phyloP scores from a whole-genome alignment of 192 early-diverging fungal genomes.

The Backusella liffmaniae region DNA sequence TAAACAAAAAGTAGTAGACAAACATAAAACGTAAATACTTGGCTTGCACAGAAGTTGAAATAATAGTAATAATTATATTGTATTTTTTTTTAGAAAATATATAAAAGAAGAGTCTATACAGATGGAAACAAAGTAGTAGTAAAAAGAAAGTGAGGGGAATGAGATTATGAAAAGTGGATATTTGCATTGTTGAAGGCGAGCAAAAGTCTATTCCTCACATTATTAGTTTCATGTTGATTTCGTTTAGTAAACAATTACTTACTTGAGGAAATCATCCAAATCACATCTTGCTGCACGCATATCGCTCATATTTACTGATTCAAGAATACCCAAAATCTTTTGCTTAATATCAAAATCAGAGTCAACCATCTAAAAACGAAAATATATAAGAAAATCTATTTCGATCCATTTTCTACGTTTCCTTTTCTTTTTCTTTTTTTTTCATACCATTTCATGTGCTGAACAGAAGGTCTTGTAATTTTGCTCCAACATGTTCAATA shows the following conservation, averaged over 20 bases:
- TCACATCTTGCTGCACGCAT: conserved; percentile 89
- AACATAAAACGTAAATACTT: not conserved
- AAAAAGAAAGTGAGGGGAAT: not conserved
- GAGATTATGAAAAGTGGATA: conserved; percentile 81
- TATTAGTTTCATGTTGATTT: not conserved
- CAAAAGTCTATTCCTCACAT: conserved; percentile 1
- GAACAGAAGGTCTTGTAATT: conserved; percentile 96
- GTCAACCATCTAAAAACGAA: conserved; percentile 59
- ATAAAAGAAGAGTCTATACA: not conserved
- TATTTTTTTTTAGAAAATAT: not conserved
- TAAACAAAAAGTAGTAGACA: not conserved
- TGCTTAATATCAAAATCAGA: conserved; percentile 85
- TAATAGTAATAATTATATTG: not conserved
- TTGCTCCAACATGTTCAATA: conserved; percentile 89
- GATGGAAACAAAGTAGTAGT: not conserved
- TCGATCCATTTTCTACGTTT: not conserved
- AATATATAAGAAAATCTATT: not conserved
- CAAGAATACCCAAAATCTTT: conserved; percentile 74
- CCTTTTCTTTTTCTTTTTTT: not conserved
- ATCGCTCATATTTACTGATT: conserved; percentile 64
- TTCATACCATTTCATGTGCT: conserved; percentile 64
- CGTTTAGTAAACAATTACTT: conserved; percentile 20
- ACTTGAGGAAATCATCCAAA: conserved; percentile 91
- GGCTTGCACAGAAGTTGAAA: not conserved
- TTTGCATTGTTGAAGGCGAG: conserved; percentile 85